Evolutionary conservation across 306 rosid species (phyloP), one percentile per base, ranked within the genome.

Genomic region (Senna tora): DNA sequence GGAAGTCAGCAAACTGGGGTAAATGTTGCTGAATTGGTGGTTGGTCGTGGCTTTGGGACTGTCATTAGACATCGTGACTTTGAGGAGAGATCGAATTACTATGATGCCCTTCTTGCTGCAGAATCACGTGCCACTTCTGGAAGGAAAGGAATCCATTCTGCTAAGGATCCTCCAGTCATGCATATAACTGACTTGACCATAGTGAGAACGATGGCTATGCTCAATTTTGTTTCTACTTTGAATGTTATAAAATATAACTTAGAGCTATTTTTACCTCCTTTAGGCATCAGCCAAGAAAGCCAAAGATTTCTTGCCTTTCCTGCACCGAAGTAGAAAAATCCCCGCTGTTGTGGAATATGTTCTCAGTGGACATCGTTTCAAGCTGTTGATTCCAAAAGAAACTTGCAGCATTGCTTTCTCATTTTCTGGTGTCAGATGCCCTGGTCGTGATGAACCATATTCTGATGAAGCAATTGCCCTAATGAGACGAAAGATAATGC

Each of bases 261-360:
- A 8, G 33, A 67, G 32, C 12, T 62, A 10, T 54, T n/a, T 41
- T 60, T 69, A 5, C 67, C 78, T 82, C 36, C 9, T 68, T 72
- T 78, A 94, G 98, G 90, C 95, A 19, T 85, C 96, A 0, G 77
- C 96, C 69, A 94, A 94, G 85, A 94, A 89, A 80, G 87, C 99
- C 49, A 88, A 68, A 77, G 99, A 94, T 64, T 94, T 94, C 84
- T 73, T 91, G 79, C 99, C 99, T 32, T 94, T 88, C 86, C 80
- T 94, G 76, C 96, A 89, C 38, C 83, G 94, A 71, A 88, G 96
- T 80, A 85, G 96, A 84, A 94, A 71, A 80, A 78, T 84, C 73
- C 97, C 99, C 64, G 99, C 99, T 38, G 83, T 91, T 78, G 97
- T 94, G 77, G 99, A 94, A 84, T 94, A 94, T 78, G 97, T 94